These are phyloP conservation scores for Gracilaria caudata DNA, from an alignment of 23 red algal species.

Conservation along the genomic window DNA sequence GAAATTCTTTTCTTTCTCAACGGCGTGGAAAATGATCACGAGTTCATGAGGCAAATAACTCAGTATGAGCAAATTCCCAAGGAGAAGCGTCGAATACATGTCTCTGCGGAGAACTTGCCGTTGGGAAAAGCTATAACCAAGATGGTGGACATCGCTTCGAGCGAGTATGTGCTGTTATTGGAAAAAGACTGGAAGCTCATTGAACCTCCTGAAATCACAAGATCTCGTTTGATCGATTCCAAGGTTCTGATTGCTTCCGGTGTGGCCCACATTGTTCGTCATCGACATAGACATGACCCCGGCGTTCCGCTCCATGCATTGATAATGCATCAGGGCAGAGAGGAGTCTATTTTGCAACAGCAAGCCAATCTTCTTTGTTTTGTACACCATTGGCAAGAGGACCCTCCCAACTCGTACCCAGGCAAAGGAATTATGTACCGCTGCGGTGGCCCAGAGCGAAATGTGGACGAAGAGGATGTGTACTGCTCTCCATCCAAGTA, in stretches of 20 bases:
- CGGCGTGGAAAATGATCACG: slow-evolving; percentile 17
- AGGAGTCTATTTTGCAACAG: slow-evolving; percentile 53
- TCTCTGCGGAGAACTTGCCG: slow-evolving; percentile 43
- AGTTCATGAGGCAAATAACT: slow-evolving; percentile 14
- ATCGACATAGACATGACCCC: slow-evolving; percentile 68
- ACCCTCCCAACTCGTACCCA: slow-evolving; percentile 47
- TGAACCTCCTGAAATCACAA: slow-evolving; percentile 25
- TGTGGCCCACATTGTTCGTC: slow-evolving; percentile 48
- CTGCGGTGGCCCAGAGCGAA: slow-evolving; percentile 39
- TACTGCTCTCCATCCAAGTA: slow-evolving; percentile 64
- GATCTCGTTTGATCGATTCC: slow-evolving; percentile 63
- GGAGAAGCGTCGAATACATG: slow-evolving; percentile 32
- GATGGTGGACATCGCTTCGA: slow-evolving; percentile 53
- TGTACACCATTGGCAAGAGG: slow-evolving; percentile 69
- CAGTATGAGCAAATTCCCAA: slow-evolving; percentile 44
- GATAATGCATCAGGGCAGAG: slow-evolving; percentile 75
- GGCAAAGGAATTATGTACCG: slow-evolving; percentile 54
- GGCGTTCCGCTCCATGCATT: slow-evolving; percentile 65
- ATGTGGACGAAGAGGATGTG: slow-evolving; percentile 53
- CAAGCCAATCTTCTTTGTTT: slow-evolving; percentile 69
- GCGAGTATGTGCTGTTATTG: slow-evolving; percentile 66
- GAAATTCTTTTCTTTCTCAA: slow-evolving; percentile 73
- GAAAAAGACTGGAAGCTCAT: slow-evolving; percentile 81
- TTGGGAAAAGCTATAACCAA: slow-evolving; percentile 62
- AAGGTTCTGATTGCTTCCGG: slow-evolving; percentile 62